Evolutionary conservation across 805 yeast genomes (phyloP).

Genomic region (Lachancea quebecensis): DNA sequence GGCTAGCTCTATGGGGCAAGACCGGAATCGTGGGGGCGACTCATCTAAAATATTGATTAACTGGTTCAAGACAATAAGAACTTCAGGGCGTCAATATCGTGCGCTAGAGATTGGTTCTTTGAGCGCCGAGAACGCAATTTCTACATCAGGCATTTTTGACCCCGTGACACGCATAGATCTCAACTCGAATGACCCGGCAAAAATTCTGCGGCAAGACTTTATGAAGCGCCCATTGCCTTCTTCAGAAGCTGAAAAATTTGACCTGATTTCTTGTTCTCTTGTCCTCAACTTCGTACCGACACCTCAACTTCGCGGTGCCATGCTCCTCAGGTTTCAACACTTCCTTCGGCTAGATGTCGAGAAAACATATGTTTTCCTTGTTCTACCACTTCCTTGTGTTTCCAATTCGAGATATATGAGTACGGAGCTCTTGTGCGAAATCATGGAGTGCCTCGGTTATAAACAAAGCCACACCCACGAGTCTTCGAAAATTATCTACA

Average conservation of each 20-base stretch:
- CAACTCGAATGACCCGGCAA: constrained; percentile 63
- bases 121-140: constrained; percentile 58
- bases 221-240: constrained; percentile 65
- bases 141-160: constrained; percentile 48
- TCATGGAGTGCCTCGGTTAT: constrained; percentile 62
- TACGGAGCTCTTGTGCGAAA: constrained; percentile 33
- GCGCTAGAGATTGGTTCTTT: constrained; percentile 85
- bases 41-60: constrained; percentile 75
- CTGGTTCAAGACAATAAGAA: constrained; percentile 37
- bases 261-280: constrained; percentile 71
- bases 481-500: constrained; percentile 67
- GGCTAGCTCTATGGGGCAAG: constrained; percentile 85
- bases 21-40: constrained; percentile 76
- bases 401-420: constrained; percentile 74
- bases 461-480: constrained; percentile 39
- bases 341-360: constrained; percentile 40
- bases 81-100: constrained; percentile 9
- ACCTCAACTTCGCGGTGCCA: constrained; percentile 62
- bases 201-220: constrained; percentile 72
- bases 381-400: constrained; percentile 83
- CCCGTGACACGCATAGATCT: constrained; percentile 64
- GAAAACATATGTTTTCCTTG: constrained; percentile 53
- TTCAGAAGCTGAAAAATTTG: constrained; percentile 41
- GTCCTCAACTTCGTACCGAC: constrained; percentile 86
- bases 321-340: constrained; percentile 54